Percentiles rank a stretch among this genome's conserved stretches.
phyloP scores from a whole-genome alignment of 169 alveolate species.

The Prorocentrum cordatum region DNA sequence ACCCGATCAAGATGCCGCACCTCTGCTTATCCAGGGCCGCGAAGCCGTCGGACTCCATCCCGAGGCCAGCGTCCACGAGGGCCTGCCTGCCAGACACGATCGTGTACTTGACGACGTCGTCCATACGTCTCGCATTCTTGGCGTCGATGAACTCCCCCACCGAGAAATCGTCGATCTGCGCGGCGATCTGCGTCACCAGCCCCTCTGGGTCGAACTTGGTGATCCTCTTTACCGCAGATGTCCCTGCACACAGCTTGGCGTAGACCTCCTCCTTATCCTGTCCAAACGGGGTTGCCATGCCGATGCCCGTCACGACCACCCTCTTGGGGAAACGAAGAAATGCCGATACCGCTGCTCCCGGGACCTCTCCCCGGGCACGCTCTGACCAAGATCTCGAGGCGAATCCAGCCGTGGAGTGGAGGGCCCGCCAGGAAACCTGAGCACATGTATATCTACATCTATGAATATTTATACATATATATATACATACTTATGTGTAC shows the following conservation, averaged over 20 bases:
- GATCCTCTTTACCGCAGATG: constrained; percentile 13
- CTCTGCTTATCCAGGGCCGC: not conserved
- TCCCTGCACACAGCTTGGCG: not conserved
- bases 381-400: too few relatives aligned
- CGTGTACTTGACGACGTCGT: constrained; percentile 39
- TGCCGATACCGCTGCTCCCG: too few relatives aligned
- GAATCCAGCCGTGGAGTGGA: too few relatives aligned
- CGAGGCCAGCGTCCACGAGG: constrained; percentile 10
- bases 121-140: constrained; percentile 37
- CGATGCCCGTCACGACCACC: constrained; percentile 37
- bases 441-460: too few relatives aligned
- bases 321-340: not conserved
- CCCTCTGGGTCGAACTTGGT: constrained; percentile 45
- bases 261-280: constrained; percentile 46
- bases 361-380: too few relatives aligned
- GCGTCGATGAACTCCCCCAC: not conserved
- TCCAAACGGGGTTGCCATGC: constrained; percentile 37
- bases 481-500: too few relatives aligned
- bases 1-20: constrained; percentile 31
- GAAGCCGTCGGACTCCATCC: constrained; percentile 14
- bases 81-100: constrained; percentile 51
- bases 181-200: constrained; percentile 43
- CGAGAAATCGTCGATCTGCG: constrained; percentile 9
- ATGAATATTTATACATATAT: too few relatives aligned
- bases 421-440: too few relatives aligned